A percentile compares a stretch with the other conserved stretches of the same genome.
phyloP scores from a whole-genome alignment of 345 rosid species.

The Lenwebbia sp. region DNA sequence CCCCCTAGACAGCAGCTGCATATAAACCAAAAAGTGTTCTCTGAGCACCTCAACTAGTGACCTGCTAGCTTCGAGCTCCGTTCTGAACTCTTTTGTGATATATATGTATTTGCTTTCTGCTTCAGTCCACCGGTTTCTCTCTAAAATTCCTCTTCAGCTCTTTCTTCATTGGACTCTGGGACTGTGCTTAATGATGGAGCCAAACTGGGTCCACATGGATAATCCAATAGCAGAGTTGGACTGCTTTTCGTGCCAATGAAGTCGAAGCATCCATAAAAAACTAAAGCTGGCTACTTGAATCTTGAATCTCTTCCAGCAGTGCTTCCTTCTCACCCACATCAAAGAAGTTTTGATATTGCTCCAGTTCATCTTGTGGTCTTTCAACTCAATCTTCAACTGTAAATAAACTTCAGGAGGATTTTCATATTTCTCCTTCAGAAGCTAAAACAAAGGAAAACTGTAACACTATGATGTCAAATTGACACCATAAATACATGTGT shows the following conservation, averaged over 20 bases:
- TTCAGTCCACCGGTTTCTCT: slow-evolving; percentile 55
- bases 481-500: not conserved
- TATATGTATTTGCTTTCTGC: slow-evolving; percentile 89
- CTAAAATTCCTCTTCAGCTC: slow-evolving; percentile 42
- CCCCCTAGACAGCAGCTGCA: not conserved
- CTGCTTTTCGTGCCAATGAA: slow-evolving; percentile 28
- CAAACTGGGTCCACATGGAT: slow-evolving; percentile 38
- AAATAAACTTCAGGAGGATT: slow-evolving; percentile 83
- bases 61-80: slow-evolving; percentile 60
- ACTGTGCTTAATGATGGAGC: slow-evolving; percentile 32
- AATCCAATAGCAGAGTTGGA: slow-evolving; percentile 39
- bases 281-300: slow-evolving; percentile 74
- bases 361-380: slow-evolving; percentile 73
- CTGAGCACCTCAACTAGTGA: slow-evolving; percentile 37
- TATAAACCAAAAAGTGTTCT: not conserved
- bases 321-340: slow-evolving; percentile 90
- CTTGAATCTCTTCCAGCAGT: slow-evolving; percentile 78
- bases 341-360: slow-evolving; percentile 56
- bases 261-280: slow-evolving; percentile 60
- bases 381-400: slow-evolving; percentile 56
- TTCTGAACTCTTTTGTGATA: slow-evolving; percentile 67
- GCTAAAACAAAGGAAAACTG: slow-evolving; percentile 31
- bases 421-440: slow-evolving; percentile 78
- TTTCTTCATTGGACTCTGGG: slow-evolving; percentile 48
- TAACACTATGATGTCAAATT: not conserved